A percentile compares a stretch with the other conserved stretches of the same genome.
Evolutionary conservation across 2,329 filamentous ascomycete species (phyloP).

Genomic region (Epichloe sibirici): DNA sequence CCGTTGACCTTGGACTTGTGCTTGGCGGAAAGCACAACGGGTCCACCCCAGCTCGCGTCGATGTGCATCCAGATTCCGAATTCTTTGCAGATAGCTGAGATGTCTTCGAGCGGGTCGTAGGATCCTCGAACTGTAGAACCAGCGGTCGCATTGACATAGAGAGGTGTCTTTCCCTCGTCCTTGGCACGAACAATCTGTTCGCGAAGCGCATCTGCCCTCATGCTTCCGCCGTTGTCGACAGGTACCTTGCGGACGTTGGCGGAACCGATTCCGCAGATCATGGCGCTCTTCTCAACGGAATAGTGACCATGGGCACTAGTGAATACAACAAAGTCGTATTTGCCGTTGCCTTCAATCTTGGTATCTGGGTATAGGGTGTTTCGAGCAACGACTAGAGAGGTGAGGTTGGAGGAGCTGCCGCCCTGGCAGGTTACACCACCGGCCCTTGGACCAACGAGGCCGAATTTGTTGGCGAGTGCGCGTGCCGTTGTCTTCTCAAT

Average conservation of each 20-base stretch:
- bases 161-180: constrained; percentile 60
- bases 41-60: constrained; percentile 84
- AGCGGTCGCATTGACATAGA: constrained; percentile 92
- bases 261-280: constrained; percentile 74
- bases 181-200: constrained; percentile 49
- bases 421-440: constrained; percentile 70
- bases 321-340: constrained; percentile 64
- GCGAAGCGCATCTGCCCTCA: constrained; percentile 56
- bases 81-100: constrained; percentile 57
- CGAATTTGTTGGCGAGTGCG: constrained; percentile 64
- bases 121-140: constrained; percentile 88
- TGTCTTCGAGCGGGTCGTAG: constrained; percentile 65
- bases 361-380: constrained; percentile 74
- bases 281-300: constrained; percentile 87
- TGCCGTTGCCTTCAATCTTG: constrained; percentile 58
- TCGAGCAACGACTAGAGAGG: constrained; percentile 74
- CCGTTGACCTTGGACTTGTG: constrained; percentile 57
- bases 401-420: constrained; percentile 73
- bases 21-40: constrained; percentile 61
- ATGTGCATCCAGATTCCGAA: constrained; percentile 84
- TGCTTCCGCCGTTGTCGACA: constrained; percentile 59
- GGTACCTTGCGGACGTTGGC: constrained; percentile 60
- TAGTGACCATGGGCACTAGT: constrained; percentile 89
- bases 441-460: constrained; percentile 57
- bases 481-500: constrained; percentile 76